Evolutionary conservation across 371 early-diverging fungal genomes (phyloP).

Genomic region (Apophysomyces variabilis): DNA sequence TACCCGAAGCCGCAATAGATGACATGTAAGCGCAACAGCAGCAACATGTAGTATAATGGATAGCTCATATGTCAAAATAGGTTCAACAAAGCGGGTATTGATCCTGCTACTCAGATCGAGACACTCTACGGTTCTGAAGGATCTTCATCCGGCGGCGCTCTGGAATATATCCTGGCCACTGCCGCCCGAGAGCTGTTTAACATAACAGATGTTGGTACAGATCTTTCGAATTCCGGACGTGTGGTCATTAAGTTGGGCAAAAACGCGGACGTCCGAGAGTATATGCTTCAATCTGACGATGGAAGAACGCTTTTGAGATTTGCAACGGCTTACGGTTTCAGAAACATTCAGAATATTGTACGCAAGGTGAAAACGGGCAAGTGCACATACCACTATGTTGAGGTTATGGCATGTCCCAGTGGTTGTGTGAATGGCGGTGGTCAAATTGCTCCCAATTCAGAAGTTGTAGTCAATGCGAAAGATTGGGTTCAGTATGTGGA

Average conservation of each 20-base stretch:
- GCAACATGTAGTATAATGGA: too few relatives aligned
- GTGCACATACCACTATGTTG: conserved; percentile 85
- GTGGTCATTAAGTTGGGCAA: conserved; percentile 70
- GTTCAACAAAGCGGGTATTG: conserved; percentile 52
- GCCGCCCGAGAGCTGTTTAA: conserved; percentile 83
- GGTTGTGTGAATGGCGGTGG: conserved; percentile 94
- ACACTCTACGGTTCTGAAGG: conserved; percentile 70
- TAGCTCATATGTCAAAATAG: not conserved
- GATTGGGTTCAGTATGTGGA: conserved; percentile 68
- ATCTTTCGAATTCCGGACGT: conserved; percentile 28
- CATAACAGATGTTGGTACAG: conserved; percentile 53
- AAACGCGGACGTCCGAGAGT: conserved; percentile 84
- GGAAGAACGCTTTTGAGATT: conserved; percentile 69
- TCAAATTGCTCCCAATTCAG: conserved; percentile 62
- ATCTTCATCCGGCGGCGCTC: conserved; percentile 88
- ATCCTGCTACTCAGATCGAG: conserved; percentile 42
- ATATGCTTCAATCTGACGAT: conserved; percentile 54
- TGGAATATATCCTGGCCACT: conserved; percentile 84
- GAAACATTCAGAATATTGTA: conserved; percentile 95
- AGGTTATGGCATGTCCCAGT: conserved; percentile 98
- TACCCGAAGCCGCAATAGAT: conserved; percentile 61
- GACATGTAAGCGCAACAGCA: conserved; percentile 38
- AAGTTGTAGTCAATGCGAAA: conserved; percentile 56
- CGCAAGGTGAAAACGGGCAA: conserved; percentile 80
- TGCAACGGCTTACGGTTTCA: conserved; percentile 93